These are phyloP conservation scores for Magnusiomyces fungicola DNA, from an alignment of 1,139 yeast genomes.

Conservation along the genomic window DNA sequence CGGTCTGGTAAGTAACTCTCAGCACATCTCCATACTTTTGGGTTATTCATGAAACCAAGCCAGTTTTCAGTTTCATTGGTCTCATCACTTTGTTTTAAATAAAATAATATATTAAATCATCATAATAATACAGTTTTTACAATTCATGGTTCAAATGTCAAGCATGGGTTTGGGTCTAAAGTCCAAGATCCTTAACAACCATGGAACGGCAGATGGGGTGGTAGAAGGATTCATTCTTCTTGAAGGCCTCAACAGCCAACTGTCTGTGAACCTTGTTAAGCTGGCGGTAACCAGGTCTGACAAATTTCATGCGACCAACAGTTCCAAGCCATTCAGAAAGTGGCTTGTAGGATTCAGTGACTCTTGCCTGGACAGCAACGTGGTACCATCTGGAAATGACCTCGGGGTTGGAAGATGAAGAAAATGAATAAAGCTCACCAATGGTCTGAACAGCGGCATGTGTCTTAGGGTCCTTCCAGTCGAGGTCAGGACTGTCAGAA, in stretches of 20 bases:
- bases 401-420: constrained; percentile 63
- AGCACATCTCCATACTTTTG: too few species aligned
- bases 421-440: constrained; percentile 42
- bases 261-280: constrained; percentile 57
- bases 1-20: too few species aligned
- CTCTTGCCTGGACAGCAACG: constrained; percentile 39
- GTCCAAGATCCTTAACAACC: constrained; percentile 65
- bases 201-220: constrained; percentile 81
- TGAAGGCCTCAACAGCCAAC: constrained; percentile 60
- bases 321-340: constrained; percentile 82
- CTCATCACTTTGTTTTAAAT: too few species aligned
- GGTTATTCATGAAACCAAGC: too few species aligned
- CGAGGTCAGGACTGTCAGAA: constrained; percentile 22
- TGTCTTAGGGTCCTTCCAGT: constrained; percentile 11
- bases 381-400: constrained; percentile 72
- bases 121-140: too few species aligned
- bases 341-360: constrained; percentile 38
- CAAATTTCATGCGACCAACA: constrained; percentile 93
- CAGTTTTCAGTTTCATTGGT: too few species aligned
- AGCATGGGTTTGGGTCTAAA: too few species aligned
- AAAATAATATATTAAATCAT: too few species aligned
- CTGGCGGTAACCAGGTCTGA: constrained; percentile 72
- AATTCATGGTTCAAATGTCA: too few species aligned
- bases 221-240: constrained; percentile 49
- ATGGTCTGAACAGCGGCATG: constrained; percentile 35